Evolutionary conservation across 345 rosid species (phyloP).

Genomic region (Rhodamnia argentea): DNA sequence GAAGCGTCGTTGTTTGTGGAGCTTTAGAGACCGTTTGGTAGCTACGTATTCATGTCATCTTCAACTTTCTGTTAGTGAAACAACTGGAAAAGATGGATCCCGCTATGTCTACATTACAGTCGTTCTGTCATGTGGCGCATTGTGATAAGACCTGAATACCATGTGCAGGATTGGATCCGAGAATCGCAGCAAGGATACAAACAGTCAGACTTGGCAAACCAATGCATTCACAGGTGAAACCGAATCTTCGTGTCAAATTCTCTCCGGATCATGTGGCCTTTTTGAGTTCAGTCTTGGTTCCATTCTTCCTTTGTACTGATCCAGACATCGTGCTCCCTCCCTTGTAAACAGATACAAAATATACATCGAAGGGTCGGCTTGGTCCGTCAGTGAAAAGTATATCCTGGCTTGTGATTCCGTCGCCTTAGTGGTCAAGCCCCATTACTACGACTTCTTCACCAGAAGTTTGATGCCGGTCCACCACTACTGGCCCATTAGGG

Average conservation of each 20-base stretch:
- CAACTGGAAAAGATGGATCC: background rate
- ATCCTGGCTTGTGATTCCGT: conserved; percentile 77
- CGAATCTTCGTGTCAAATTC: background rate
- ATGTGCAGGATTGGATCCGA: conserved; percentile 59
- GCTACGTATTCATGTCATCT: background rate
- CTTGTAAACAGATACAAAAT: conserved; percentile 52
- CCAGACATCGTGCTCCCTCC: background rate
- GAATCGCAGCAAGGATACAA: conserved; percentile 69
- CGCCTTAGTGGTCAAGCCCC: conserved; percentile 50
- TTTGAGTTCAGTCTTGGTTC: background rate
- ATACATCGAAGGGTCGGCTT: conserved; percentile 73
- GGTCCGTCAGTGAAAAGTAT: conserved; percentile 88
- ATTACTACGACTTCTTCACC: conserved; percentile 59
- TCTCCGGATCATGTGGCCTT: background rate
- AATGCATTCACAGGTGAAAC: conserved; percentile 63
- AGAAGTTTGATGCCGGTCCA: conserved; percentile 50
- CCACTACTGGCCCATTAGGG: conserved; percentile 72
- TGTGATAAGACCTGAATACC: background rate
- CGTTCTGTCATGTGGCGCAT: background rate
- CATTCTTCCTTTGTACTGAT: background rate
- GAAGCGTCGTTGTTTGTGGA: background rate
- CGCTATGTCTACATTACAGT: background rate
- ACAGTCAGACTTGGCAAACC: conserved; percentile 62
- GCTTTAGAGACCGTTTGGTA: background rate
- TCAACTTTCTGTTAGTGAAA: background rate